Evolutionary conservation across 2,329 filamentous ascomycete species (phyloP).

Genomic region (Colletotrichum acutatum): DNA sequence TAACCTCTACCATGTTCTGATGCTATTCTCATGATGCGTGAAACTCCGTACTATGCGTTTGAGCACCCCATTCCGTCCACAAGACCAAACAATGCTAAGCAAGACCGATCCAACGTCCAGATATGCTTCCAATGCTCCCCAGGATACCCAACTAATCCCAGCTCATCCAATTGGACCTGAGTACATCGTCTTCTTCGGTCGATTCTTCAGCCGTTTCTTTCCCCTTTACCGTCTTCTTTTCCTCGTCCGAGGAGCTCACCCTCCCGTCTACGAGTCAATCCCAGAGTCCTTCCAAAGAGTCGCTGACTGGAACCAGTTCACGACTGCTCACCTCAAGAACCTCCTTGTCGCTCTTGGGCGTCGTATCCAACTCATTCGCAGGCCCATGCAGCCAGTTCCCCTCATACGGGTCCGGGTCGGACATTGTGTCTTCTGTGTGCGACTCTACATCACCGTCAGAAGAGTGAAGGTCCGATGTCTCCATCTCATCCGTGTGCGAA

Average conservation of each 20-base stretch:
- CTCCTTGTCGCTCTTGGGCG: constrained; percentile 9
- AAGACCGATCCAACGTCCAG: neutral
- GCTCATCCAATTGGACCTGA: constrained; percentile 34
- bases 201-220: neutral
- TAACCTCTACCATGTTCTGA: neutral
- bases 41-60: neutral
- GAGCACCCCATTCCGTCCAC: too few species aligned
- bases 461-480: constrained; percentile 36
- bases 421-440: constrained; percentile 34
- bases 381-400: constrained; percentile 21
- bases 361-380: neutral
- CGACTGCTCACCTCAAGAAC: constrained; percentile 19
- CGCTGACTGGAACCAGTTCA: constrained; percentile 18
- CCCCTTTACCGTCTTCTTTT: constrained; percentile 22
- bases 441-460: constrained; percentile 35
- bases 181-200: constrained; percentile 25
- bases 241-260: constrained; percentile 39
- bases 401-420: constrained; percentile 34
- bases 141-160: constrained; percentile 27
- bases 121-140: neutral
- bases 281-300: constrained; percentile 31
- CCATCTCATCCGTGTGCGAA: constrained; percentile 33
- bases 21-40: neutral
- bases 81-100: neutral
- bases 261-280: constrained; percentile 38